phyloP scores from a whole-genome alignment of 2,329 filamentous ascomycete genomes.

The Arthrobotrys iridis region DNA sequence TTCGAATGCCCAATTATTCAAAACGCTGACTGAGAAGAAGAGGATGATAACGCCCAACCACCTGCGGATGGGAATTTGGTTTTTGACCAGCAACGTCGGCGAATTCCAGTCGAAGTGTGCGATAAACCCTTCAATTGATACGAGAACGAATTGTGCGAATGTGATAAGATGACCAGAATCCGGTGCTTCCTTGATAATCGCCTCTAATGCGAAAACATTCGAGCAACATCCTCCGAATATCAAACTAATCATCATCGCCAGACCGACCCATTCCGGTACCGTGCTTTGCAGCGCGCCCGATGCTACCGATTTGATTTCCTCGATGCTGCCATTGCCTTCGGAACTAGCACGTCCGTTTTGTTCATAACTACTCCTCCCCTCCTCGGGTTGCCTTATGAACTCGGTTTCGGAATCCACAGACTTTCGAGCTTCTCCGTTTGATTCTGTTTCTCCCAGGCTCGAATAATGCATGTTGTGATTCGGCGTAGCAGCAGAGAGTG shows the following conservation, averaged over 20 bases:
- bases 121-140: constrained; percentile 79
- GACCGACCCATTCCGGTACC: constrained; percentile 71
- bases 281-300: constrained; percentile 53
- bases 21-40: constrained; percentile 91
- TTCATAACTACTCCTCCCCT: constrained; percentile 33
- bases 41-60: constrained; percentile 90
- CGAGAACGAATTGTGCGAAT: constrained; percentile 88
- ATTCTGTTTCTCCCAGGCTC: constrained; percentile 16
- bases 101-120: constrained; percentile 76
- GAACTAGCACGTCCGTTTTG: constrained; percentile 31
- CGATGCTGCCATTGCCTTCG: constrained; percentile 37
- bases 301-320: constrained; percentile 26
- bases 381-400: constrained; percentile 50
- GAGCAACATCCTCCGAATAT: constrained; percentile 97
- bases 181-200: constrained; percentile 89
- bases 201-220: constrained; percentile 96
- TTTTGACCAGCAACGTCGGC: constrained; percentile 75
- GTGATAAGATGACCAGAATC: constrained; percentile 86
- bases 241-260: constrained; percentile 76
- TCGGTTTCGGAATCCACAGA: constrained; percentile 42
- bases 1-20: constrained; percentile 98
- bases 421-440: constrained; percentile 26
- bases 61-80: constrained; percentile 81
- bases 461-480: constrained; percentile 34
- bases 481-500: not conserved